Conservation (phyloP, 768 basidiomycete genomes). For the Leccinum fibrillosum region DNA sequence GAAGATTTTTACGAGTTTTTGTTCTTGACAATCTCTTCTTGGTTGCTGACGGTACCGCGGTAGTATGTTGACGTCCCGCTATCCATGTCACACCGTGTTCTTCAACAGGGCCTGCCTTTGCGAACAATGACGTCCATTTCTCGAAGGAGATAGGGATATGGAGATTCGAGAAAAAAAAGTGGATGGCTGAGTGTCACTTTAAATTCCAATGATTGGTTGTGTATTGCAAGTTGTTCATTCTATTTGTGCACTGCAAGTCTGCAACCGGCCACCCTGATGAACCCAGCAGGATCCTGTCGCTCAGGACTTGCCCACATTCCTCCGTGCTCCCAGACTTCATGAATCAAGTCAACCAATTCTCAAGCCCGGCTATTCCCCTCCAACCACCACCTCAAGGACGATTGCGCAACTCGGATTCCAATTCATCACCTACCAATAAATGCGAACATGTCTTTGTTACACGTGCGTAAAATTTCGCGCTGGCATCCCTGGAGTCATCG, state of each 20-base stretch:
- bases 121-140: constrained; percentile 79
- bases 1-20: too few relatives aligned
- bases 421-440: not conserved
- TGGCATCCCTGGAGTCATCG: not conserved
- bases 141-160: constrained; percentile 73
- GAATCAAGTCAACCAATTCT: not conserved
- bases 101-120: constrained; percentile 56
- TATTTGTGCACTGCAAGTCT: too few relatives aligned
- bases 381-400: not conserved
- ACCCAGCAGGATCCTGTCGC: too few relatives aligned
- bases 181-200: constrained; percentile 52
- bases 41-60: not conserved
- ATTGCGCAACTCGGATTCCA: not conserved
- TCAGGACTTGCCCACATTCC: too few relatives aligned
- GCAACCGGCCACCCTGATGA: too few relatives aligned
- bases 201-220: constrained; percentile 26
- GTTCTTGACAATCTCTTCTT: not conserved
- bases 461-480: not conserved
- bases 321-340: too few relatives aligned
- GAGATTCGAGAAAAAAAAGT: constrained; percentile 82
- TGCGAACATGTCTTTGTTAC: not conserved
- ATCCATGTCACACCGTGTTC: constrained; percentile 33
- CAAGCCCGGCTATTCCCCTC: not conserved
- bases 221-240: too few relatives aligned
- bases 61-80: constrained; percentile 14